A percentile compares a stretch with the other conserved stretches of the same genome.
phyloP scores from a whole-genome alignment of 768 basidiomycete genomes.

The Hericium coralloides region DNA sequence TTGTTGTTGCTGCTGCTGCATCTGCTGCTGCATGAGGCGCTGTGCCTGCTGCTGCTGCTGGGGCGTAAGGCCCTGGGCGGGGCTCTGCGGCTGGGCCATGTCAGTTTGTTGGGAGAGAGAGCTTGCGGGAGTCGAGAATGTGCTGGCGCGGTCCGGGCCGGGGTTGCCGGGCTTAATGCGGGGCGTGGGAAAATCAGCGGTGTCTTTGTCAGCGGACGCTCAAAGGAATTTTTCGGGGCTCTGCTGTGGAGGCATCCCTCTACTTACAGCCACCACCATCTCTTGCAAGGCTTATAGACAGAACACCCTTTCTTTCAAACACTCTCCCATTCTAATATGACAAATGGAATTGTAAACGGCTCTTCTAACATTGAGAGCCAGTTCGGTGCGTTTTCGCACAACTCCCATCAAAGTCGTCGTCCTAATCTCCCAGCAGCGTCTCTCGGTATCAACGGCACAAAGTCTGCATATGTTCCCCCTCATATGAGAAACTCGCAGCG shows the following conservation, averaged over 20 bases:
- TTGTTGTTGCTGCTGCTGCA: slow-evolving; percentile 24
- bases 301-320: slow-evolving; percentile 17
- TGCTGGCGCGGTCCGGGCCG: background rate
- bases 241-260: slow-evolving; percentile 12
- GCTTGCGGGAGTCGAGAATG: background rate
- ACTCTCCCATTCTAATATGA: slow-evolving; percentile 52
- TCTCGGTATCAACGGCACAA: slow-evolving; percentile 61
- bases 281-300: slow-evolving; percentile 26
- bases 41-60: background rate
- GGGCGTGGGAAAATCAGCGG: background rate
- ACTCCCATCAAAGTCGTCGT: slow-evolving; percentile 4
- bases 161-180: slow-evolving; percentile 22
- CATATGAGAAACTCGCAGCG: slow-evolving; percentile 82
- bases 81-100: background rate
- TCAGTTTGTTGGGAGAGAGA: background rate
- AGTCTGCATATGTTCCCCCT: slow-evolving; percentile 83
- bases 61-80: background rate
- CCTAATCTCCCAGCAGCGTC: slow-evolving; percentile 37
- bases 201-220: slow-evolving; percentile 9
- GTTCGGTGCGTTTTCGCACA: slow-evolving; percentile 45
- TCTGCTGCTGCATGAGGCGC: slow-evolving; percentile 30
- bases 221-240: slow-evolving; percentile 9
- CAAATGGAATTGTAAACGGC: slow-evolving; percentile 86
- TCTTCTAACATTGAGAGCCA: slow-evolving; percentile 61
- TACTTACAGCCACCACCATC: slow-evolving; percentile 27